A percentile compares a stretch with the other conserved stretches of the same genome.
phyloP scores from a whole-genome alignment of 2,329 filamentous ascomycete genomes.

The Rhexocercosporidium sp. region DNA sequence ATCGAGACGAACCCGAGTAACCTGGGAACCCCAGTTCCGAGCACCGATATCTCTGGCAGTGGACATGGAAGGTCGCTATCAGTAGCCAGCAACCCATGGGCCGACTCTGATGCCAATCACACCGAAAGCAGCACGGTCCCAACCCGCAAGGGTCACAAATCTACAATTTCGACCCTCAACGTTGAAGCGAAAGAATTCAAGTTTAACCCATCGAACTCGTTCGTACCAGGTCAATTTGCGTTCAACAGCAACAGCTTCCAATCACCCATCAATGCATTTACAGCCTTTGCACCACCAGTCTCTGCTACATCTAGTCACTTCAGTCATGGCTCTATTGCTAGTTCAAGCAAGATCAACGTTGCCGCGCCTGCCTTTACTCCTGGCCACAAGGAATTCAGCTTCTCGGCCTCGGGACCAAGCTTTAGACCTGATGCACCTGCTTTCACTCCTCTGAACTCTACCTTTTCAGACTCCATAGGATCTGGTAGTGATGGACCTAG shows the following conservation, averaged over 20 bases:
- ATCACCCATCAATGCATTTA: slow-evolving; percentile 42
- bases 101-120: slow-evolving; percentile 52
- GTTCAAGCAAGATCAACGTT: slow-evolving; percentile 65
- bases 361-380: slow-evolving; percentile 75
- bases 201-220: slow-evolving; percentile 60
- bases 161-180: slow-evolving; percentile 81
- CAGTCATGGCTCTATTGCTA: slow-evolving; percentile 37
- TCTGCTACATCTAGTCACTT: slow-evolving; percentile 43
- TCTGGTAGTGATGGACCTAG: slow-evolving; percentile 49
- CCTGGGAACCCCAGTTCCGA: slow-evolving; percentile 65
- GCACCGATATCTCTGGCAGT: slow-evolving; percentile 53
- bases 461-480: slow-evolving; percentile 52
- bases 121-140: slow-evolving; percentile 44
- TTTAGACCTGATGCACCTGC: slow-evolving; percentile 79
- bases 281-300: slow-evolving; percentile 40
- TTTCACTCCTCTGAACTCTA: slow-evolving; percentile 67
- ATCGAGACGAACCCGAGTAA: slow-evolving; percentile 78
- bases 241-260: slow-evolving; percentile 55
- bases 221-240: slow-evolving; percentile 56
- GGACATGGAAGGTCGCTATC: slow-evolving; percentile 61
- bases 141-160: slow-evolving; percentile 63
- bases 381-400: slow-evolving; percentile 67
- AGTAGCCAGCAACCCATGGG: slow-evolving; percentile 67
- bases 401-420: slow-evolving; percentile 68
- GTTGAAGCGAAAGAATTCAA: slow-evolving; percentile 89